Evolutionary conservation across 768 basidiomycete species (phyloP).

Genomic region (Imleria badia): DNA sequence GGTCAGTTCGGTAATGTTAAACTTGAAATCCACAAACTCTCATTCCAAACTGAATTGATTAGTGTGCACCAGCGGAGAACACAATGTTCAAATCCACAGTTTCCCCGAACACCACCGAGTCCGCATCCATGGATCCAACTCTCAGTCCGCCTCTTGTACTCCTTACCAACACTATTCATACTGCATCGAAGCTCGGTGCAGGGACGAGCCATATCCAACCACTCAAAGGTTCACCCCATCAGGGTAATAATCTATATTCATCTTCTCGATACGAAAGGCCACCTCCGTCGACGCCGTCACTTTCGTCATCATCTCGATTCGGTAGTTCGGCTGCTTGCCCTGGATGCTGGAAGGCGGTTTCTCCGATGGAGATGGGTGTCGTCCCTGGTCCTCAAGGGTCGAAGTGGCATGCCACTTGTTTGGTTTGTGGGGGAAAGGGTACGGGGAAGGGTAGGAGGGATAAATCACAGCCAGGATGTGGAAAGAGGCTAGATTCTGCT

Average conservation of each 20-base stretch:
- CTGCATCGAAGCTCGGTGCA: conserved; percentile 3
- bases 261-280: conserved; percentile 33
- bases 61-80: conserved; percentile 48
- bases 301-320: conserved; percentile 29
- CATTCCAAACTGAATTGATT: not conserved
- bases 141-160: conserved; percentile 20
- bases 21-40: not conserved
- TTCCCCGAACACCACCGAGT: conserved; percentile 7
- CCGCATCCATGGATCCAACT: conserved; percentile 10
- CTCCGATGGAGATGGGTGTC: conserved; percentile 82
- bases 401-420: conserved; percentile 75
- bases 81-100: conserved; percentile 12
- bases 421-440: conserved; percentile 77
- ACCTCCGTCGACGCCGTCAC: conserved; percentile 15
- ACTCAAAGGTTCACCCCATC: conserved; percentile 12
- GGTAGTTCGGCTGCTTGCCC: conserved; percentile 57
- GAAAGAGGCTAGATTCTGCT: conserved; percentile 80
- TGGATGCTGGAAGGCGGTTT: conserved; percentile 71
- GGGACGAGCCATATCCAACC: conserved; percentile 8
- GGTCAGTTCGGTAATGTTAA: conserved; percentile 25
- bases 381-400: conserved; percentile 83
- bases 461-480: conserved; percentile 70
- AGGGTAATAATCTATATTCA: conserved; percentile 18
- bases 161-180: conserved; percentile 19
- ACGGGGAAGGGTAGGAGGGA: conserved; percentile 44